These are phyloP conservation scores for Hordeum vulgare DNA, from an alignment of 176 grass and related monocot genomes.

Conservation along the genomic window MorexV3_pseudomolecules_assembly NC_058523.1:493415591-493416090, in stretches of 20 bases:
- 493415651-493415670: neutral
- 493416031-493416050: conserved; percentile 62
- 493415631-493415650: neutral
- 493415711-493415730: neutral
- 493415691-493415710: neutral
- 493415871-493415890: conserved; percentile 22
- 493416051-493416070: conserved; percentile 79
- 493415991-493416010: conserved; percentile 76
- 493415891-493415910: conserved; percentile 32
- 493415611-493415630: neutral
- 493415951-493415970: conserved; percentile 88
- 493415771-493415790: neutral
- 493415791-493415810: neutral
- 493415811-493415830: neutral
- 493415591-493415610: neutral
- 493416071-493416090: conserved; percentile 86
- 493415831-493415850: conserved; percentile 18
- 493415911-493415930: conserved; percentile 43
- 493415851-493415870: neutral
- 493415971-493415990: conserved; percentile 89
- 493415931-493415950: conserved; percentile 98
- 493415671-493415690: neutral
- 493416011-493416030: conserved; percentile 89
- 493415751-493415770: neutral
- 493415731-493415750: neutral